Conservation (phyloP, 2,329 filamentous ascomycete genomes). For the Claviceps humidiphila region DNA sequence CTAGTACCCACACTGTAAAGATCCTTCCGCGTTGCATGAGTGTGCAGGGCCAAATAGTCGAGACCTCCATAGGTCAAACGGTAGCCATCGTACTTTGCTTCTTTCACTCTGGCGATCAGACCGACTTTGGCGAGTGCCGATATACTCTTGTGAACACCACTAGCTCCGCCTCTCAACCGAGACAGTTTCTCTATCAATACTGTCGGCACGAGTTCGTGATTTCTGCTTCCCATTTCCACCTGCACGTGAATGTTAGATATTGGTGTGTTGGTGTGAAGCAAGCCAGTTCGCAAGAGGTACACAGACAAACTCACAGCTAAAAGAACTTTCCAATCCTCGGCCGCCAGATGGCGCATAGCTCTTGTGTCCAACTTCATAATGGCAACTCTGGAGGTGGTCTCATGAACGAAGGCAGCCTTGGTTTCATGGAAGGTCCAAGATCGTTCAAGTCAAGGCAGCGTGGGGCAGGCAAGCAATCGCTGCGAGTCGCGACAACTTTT, state of each 20-base stretch:
- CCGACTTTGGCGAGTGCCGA: constrained; percentile 84
- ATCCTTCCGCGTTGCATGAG: constrained; percentile 64
- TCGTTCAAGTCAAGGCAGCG: not conserved
- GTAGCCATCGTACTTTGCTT: constrained; percentile 95
- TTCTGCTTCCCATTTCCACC: constrained; percentile 89
- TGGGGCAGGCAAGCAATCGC: not conserved
- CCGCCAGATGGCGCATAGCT: constrained; percentile 78
- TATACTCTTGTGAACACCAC: constrained; percentile 74
- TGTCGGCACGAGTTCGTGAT: constrained; percentile 94
- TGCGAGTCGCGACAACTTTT: not conserved
- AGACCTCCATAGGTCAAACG: constrained; percentile 91
- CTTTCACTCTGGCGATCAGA: constrained; percentile 84
- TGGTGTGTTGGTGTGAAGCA: constrained; percentile 1
- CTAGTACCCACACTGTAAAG: constrained; percentile 90
- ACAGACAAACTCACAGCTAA: constrained; percentile 56
- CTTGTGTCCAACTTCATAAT: constrained; percentile 92
- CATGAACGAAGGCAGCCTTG: not conserved
- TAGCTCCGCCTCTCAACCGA: constrained; percentile 63
- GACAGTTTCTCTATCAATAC: constrained; percentile 74
- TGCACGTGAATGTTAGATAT: constrained; percentile 23
- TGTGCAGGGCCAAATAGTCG: constrained; percentile 92
- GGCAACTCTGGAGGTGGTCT: constrained; percentile 1
- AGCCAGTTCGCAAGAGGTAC: not conserved
- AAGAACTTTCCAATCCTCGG: constrained; percentile 91
- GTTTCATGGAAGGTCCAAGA: not conserved